Evolutionary conservation across 225 moss, liverwort and hornwort species (phyloP).

Genomic region (Straminergon stramineum): DNA sequence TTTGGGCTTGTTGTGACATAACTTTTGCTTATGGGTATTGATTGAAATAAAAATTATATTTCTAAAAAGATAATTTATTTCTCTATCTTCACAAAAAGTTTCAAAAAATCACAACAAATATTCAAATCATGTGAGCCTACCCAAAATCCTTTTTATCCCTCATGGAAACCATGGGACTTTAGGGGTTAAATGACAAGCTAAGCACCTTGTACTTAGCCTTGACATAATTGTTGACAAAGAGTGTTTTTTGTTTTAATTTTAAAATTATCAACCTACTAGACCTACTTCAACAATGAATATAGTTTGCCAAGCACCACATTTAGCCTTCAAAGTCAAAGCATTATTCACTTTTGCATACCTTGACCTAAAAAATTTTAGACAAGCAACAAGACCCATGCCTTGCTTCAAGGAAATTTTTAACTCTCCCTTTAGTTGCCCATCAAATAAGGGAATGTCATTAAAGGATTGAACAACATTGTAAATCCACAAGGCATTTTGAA

Average conservation of each 20-base stretch:
- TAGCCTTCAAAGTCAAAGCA: not conserved
- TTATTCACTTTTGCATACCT: not conserved
- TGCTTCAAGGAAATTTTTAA: not conserved
- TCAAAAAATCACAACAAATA: too few species aligned
- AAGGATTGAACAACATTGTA: not conserved
- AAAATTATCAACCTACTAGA: not conserved
- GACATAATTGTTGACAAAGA: not conserved
- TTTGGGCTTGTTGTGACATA: too few species aligned
- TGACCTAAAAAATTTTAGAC: not conserved
- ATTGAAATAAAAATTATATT: too few species aligned
- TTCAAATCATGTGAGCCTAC: too few species aligned
- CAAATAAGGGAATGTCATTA: not conserved
- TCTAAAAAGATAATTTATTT: too few species aligned
- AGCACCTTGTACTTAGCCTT: fast-evolving
- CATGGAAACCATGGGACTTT: too few species aligned
- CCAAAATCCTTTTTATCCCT: too few species aligned
- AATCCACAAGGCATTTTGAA: not conserved
- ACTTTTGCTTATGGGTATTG: too few species aligned
- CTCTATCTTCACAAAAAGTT: too few species aligned
- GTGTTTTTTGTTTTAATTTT: not conserved
- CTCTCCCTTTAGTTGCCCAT: fast-evolving
- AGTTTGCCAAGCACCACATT: not conserved
- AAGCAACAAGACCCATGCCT: not conserved
- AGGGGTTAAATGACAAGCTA: not conserved
- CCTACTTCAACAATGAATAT: not conserved